These are phyloP conservation scores for Fragaria vesca DNA, from an alignment of 306 rosid species.

Conservation along the genomic window DNA sequence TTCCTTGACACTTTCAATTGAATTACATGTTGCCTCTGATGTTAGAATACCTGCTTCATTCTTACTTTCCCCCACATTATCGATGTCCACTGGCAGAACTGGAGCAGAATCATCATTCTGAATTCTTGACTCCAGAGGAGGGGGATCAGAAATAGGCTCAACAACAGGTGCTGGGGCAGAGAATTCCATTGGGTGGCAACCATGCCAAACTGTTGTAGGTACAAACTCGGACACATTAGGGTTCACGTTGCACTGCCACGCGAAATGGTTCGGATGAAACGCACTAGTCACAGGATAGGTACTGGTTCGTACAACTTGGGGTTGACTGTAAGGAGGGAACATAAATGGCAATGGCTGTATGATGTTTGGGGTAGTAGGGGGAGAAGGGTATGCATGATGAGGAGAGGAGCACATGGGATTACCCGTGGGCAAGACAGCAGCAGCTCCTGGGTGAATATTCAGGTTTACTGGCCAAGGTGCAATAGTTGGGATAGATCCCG, in stretches of 20 bases:
- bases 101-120: constrained; percentile 45
- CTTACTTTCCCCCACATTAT: constrained; percentile 46
- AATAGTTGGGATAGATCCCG: constrained; percentile 57
- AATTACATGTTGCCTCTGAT: constrained; percentile 34
- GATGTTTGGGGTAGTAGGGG: constrained; percentile 91
- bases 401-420: constrained; percentile 84
- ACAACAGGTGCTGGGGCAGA: constrained; percentile 65
- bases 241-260: constrained; percentile 80
- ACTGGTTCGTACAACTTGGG: constrained; percentile 72
- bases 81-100: constrained; percentile 49
- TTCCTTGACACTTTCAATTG: constrained; percentile 51
- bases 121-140: constrained; percentile 44
- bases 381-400: constrained; percentile 85
- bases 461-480: constrained; percentile 87
- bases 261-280: constrained; percentile 75
- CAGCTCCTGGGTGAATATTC: constrained; percentile 78
- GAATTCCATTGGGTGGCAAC: constrained; percentile 78
- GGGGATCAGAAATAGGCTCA: constrained; percentile 52
- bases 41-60: constrained; percentile 38
- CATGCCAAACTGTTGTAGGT: constrained; percentile 69
- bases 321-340: constrained; percentile 75
- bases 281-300: constrained; percentile 64
- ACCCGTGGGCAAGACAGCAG: constrained; percentile 51
- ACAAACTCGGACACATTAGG: constrained; percentile 61
- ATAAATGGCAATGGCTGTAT: constrained; percentile 83